Evolutionary conservation across 2,329 filamentous ascomycete genomes (phyloP).

Genomic region (Leptographium galeiforme): DNA sequence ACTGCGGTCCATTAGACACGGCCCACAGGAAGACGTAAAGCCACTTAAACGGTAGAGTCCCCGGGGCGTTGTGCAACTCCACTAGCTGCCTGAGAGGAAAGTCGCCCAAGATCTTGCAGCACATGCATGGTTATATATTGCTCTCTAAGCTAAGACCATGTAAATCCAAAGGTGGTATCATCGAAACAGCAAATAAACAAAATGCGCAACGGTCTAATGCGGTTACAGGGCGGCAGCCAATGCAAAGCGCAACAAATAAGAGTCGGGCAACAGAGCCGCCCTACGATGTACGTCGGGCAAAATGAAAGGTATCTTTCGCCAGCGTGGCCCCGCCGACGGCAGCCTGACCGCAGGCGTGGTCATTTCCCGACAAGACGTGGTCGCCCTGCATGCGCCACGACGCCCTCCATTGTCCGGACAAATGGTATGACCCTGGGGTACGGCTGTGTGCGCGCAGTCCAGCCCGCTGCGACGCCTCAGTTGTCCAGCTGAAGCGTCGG

Average conservation of each 20-base stretch:
- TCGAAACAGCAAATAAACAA: background rate
- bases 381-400: too few relatives aligned
- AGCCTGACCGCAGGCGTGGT: background rate
- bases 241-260: background rate
- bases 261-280: background rate
- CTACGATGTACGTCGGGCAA: background rate
- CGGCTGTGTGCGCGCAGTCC: background rate
- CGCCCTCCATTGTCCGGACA: background rate
- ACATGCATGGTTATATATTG: background rate
- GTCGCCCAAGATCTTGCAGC: background rate
- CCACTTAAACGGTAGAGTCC: too few relatives aligned
- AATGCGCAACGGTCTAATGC: background rate
- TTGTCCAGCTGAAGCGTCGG: background rate
- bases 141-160: background rate
- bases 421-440: background rate
- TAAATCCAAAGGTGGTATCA: slow-evolving; percentile 3
- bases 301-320: background rate
- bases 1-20: too few relatives aligned
- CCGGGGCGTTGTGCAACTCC: too few relatives aligned
- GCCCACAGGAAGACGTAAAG: too few relatives aligned
- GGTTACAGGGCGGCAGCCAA: background rate
- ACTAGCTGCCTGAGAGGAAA: too few relatives aligned
- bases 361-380: background rate
- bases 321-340: background rate
- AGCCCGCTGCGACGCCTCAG: background rate